Conservation (phyloP, 2,329 filamentous ascomycete genomes). For the Trichophyton rubrum region DNA sequence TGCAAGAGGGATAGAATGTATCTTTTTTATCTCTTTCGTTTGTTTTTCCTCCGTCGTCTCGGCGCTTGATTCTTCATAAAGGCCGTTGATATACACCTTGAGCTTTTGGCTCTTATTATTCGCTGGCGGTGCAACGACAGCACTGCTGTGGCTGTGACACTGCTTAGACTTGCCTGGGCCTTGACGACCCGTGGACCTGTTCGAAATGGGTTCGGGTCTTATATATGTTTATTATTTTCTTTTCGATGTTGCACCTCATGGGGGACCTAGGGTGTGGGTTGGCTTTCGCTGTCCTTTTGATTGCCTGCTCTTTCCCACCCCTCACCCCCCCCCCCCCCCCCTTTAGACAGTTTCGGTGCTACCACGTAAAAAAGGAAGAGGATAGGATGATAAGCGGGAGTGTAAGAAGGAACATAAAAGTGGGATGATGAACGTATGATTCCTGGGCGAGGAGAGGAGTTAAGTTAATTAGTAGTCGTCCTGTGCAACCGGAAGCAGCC, state of each 20-base stretch:
- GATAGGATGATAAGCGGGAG: background rate
- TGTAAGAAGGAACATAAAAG: background rate
- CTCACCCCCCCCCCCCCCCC: background rate
- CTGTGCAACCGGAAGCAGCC: background rate
- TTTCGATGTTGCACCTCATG: background rate
- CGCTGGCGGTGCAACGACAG: conserved; percentile 24
- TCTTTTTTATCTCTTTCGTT: background rate
- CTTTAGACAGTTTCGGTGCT: background rate
- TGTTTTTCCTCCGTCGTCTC: background rate
- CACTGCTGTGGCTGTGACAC: conserved; percentile 10
- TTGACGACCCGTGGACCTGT: background rate
- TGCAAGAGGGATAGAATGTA: background rate
- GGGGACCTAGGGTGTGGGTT: background rate
- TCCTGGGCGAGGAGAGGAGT: background rate
- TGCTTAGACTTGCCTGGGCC: background rate
- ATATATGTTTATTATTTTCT: background rate
- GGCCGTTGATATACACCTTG: background rate
- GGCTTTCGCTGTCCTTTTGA: background rate
- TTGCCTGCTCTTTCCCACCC: background rate
- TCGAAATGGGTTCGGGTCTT: background rate
- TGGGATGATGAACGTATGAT: background rate
- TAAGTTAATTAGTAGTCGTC: background rate
- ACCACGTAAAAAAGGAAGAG: background rate
- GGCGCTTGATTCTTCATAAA: background rate
- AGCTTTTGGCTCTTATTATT: background rate